phyloP scores from a whole-genome alignment of 148 eudicot genomes.

The Tetragonia tetragonoides region DNA sequence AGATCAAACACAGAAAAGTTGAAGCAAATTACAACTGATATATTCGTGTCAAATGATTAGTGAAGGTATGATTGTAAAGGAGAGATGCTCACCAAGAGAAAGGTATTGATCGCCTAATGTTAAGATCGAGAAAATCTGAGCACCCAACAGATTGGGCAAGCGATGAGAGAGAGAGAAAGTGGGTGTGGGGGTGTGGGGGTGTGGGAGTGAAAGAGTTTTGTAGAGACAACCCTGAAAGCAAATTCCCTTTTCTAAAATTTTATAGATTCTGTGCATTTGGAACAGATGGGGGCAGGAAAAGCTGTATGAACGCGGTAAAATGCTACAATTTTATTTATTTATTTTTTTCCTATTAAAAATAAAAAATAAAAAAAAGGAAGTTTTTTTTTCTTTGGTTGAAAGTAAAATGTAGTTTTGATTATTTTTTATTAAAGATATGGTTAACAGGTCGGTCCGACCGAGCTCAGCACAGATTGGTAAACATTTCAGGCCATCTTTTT shows the following conservation, averaged over 20 bases:
- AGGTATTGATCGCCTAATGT: slow-evolving; percentile 3
- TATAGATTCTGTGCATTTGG: slow-evolving; percentile 24
- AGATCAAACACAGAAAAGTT: neutral
- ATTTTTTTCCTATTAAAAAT: too few species aligned
- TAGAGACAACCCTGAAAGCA: slow-evolving; percentile 12
- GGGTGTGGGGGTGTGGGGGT: slow-evolving; percentile 4
- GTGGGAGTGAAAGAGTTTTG: slow-evolving; percentile 23
- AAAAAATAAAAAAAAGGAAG: too few species aligned
- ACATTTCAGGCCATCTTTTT: too few species aligned
- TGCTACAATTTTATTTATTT: neutral
- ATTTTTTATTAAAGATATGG: too few species aligned
- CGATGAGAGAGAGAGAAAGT: slow-evolving; percentile 9
- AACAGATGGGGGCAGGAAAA: slow-evolving; percentile 10
- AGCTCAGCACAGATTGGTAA: too few species aligned
- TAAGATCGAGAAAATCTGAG: slow-evolving; percentile 13
- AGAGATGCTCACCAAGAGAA: slow-evolving; percentile 29
- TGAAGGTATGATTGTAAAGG: neutral
- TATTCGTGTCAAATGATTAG: neutral
- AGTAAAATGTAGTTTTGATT: too few species aligned
- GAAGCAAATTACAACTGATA: neutral
- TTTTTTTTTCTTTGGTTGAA: too few species aligned
- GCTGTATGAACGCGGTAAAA: slow-evolving; percentile 19
- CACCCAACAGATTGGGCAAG: neutral
- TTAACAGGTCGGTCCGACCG: too few species aligned
- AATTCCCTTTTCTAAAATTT: neutral